Conservation (phyloP, 805 yeast genomes). For the Yueomyces sinensis region DNA sequence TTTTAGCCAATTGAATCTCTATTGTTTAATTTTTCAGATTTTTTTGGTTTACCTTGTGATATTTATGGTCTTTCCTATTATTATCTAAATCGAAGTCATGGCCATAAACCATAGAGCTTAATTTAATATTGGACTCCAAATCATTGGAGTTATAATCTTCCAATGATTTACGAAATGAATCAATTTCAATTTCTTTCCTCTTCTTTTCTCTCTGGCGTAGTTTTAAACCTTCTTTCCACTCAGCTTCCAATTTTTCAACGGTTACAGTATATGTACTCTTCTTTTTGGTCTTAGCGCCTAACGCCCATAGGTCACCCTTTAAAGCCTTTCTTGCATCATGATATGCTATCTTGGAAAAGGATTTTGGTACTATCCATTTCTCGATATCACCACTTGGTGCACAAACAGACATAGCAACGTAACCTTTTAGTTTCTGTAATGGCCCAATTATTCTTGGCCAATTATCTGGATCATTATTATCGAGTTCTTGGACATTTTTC, state of each 20-base stretch:
- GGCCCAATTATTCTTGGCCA: constrained; percentile 66
- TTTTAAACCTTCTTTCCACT: constrained; percentile 14
- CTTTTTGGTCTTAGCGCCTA: constrained; percentile 43
- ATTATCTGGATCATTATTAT: constrained; percentile 13
- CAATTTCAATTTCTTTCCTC: constrained; percentile 5
- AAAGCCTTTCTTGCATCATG: constrained; percentile 82
- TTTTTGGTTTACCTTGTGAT: constrained; percentile 1
- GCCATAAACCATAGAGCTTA: constrained; percentile 8
- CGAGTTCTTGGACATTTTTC: constrained; percentile 1
- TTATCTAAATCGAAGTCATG: constrained; percentile 6
- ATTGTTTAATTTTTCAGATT: background rate
- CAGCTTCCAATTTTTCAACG: constrained; percentile 13
- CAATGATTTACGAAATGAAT: no score
- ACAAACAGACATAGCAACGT: constrained; percentile 69
- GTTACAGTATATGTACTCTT: constrained; percentile 18
- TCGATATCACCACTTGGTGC: constrained; percentile 70
- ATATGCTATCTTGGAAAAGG: constrained; percentile 58
- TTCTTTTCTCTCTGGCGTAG: constrained; percentile 9
- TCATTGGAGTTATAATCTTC: no score
- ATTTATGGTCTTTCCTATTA: constrained; percentile 5
- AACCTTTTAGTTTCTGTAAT: constrained; percentile 72
- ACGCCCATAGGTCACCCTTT: constrained; percentile 84
- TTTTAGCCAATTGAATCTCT: no score
- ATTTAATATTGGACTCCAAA: no score
- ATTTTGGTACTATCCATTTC: constrained; percentile 76